Evolutionary conservation across 768 basidiomycete species (phyloP), one percentile per base, ranked within the genome.

Genomic region (Tylopilus sp.): DNA sequence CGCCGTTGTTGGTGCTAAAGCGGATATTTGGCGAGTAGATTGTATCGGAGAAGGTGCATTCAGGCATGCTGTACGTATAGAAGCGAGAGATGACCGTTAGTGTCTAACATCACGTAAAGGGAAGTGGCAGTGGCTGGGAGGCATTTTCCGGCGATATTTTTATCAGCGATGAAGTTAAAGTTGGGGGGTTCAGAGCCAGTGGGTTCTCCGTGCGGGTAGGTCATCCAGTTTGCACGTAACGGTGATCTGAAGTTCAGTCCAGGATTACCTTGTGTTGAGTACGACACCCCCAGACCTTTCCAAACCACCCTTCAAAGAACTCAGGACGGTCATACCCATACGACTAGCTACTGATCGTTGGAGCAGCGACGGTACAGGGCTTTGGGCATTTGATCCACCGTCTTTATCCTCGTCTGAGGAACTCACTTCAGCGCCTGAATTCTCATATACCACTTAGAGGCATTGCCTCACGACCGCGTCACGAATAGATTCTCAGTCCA

Each of bases 11-110:
- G 78, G 76, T 1, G 77, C 79, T n/a, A 86, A 82, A 64, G 77
- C 83, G 2, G 82, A 87, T 56, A 88, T 88, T 21, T 88, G 85
- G 85, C 72, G 79, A 50, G 75, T 81, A 1, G 82, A 83, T 55
- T 73, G 69, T 49, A 81, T 87, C 33, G 86, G 86, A 8, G 79
- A 82, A 59, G 86, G 77, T n/a, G 66, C 63, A 11, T 86, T 89
- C 59, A 75, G 64, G 53, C 79, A 78, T 59, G 70, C 72, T 52
- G 85, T 86, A 52, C 26, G 81, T 72, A 20, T 26, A 35, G 40
- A 25, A 44, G 31, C 22, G 3, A 18, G 9, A 6, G 21, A 21
- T 31, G n/a, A 39, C 40, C 11, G 41, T 18, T 35, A 22, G 4
- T 39, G 20, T 48, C 51, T 53, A 44, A 64, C 44, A 39, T 28